Evolutionary conservation across 768 basidiomycete species (phyloP).

Genomic region (Cytidiella melzeri): DNA sequence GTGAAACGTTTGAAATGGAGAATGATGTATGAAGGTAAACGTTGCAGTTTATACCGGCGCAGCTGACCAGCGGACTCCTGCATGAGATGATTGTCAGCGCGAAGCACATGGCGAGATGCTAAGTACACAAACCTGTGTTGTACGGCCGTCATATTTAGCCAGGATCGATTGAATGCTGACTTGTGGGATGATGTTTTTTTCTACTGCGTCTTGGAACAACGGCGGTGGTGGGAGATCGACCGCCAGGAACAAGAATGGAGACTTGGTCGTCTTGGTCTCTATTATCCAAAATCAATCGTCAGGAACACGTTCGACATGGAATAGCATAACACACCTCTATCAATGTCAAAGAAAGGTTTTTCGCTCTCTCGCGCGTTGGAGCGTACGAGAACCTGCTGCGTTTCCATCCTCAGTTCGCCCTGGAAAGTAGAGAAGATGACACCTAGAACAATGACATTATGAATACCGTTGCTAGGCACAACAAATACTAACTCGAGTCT

Average conservation of each 20-base stretch:
- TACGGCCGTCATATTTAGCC: slow-evolving; percentile 89
- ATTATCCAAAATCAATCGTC: slow-evolving; percentile 4
- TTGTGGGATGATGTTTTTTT: slow-evolving; percentile 99
- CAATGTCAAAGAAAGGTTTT: slow-evolving; percentile 90
- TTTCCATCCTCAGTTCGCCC: slow-evolving; percentile 88
- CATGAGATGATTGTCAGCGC: slow-evolving; percentile 4
- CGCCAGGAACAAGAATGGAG: slow-evolving; percentile 94
- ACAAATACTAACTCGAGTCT: slow-evolving; percentile 66
- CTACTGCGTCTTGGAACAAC: slow-evolving; percentile 90
- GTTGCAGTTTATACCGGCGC: slow-evolving; percentile 84
- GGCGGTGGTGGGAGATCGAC: slow-evolving; percentile 97
- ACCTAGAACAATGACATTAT: slow-evolving; percentile 32
- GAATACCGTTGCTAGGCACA: not conserved
- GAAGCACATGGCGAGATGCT: slow-evolving; percentile 10
- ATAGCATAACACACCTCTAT: slow-evolving; percentile 60
- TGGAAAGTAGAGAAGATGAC: slow-evolving; percentile 93
- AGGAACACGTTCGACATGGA: slow-evolving; percentile 10
- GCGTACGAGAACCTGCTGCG: slow-evolving; percentile 86
- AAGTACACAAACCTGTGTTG: slow-evolving; percentile 61
- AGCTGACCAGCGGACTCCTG: slow-evolving; percentile 84
- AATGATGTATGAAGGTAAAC: slow-evolving; percentile 87
- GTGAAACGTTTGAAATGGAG: slow-evolving; percentile 96
- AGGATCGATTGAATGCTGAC: slow-evolving; percentile 86
- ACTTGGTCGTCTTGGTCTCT: slow-evolving; percentile 83
- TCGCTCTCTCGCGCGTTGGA: slow-evolving; percentile 67